phyloP scores from a whole-genome alignment of 345 rosid genomes.

The Laguncularia racemosa region DNA sequence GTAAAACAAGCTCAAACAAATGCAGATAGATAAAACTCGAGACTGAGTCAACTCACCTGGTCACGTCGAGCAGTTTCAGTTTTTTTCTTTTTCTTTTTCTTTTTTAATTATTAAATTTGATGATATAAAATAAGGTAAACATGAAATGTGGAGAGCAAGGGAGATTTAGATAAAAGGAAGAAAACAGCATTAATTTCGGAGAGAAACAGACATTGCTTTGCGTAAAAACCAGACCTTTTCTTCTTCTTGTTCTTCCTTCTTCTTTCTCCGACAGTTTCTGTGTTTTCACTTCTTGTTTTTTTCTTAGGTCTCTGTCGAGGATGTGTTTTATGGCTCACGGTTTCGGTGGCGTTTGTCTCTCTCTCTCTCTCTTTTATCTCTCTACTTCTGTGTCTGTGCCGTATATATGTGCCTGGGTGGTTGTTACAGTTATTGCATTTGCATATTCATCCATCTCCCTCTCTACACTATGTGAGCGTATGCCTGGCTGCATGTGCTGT shows the following conservation, averaged over 20 bases:
- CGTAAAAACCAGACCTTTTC: slow-evolving; percentile 16
- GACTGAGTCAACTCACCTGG: no score
- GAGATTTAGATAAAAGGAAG: slow-evolving; percentile 22
- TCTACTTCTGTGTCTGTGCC: no score
- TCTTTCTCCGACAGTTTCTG: neutral
- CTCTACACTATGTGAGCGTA: no score
- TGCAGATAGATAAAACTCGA: no score
- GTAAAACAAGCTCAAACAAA: no score
- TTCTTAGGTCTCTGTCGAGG: neutral
- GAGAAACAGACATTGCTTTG: slow-evolving; percentile 34
- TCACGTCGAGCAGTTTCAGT: no score
- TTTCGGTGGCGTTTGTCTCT: slow-evolving; percentile 23
- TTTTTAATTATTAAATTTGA: neutral
- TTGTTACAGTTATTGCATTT: no score
- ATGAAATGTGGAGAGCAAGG: neutral
- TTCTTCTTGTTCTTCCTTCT: slow-evolving; percentile 15
- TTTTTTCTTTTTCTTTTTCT: neutral
- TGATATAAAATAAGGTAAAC: neutral
- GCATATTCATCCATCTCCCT: no score
- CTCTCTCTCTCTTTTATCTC: slow-evolving; percentile 1
- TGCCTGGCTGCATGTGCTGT: no score
- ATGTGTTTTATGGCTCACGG: slow-evolving; percentile 20
- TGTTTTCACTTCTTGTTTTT: slow-evolving; percentile 3
- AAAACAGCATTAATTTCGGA: slow-evolving; percentile 29
- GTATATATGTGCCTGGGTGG: no score